Evolutionary conservation across 306 rosid species (phyloP), one percentile per base, ranked within the genome.

Genomic region (Citrullus colocynthis): DNA sequence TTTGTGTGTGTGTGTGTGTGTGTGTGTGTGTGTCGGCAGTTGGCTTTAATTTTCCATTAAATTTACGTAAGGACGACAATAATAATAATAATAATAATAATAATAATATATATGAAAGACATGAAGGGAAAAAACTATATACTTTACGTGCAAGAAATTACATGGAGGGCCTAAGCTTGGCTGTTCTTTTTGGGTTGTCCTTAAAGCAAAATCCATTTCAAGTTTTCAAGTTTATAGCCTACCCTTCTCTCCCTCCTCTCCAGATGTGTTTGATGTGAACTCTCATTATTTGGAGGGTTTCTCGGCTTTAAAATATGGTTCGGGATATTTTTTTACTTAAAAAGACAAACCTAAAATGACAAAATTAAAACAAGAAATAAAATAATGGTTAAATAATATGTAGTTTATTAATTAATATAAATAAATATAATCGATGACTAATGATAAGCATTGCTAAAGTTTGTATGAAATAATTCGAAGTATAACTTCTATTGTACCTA

Each of bases 141-240:
- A 65, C 96, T 93, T 91, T 81, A 88, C 93, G 82, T 85, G 98
- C 77, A 93, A 93, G 98, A 77, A 74, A 83, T 67, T 67, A 39
- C 81, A 60, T 79, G 73, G 85, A 86, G 78, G 63, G 64, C 75
- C 75, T 66, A 16, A 32, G 48, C 61, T 60, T 39, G 6, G 74
- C 74, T 66, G 74, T 67, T 41, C 9, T 18, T n/a, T 67, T 57
- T 91, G 81, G 97, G 92, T 86, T 93, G 86, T 80, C 84, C 91
- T 91, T 89, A 74, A 93, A 88, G 97, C 91, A 88, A 79, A 87
- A 84, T 88, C 89, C 88, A 89, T 3, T 64, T 36, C 45, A 16
- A 36, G 39, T 66, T 1, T 36, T 36, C 24, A 16, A 36, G 18
- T 41, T 66, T n/a, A 56, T 18, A 54, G 82, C 57, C 72, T 54